These are phyloP conservation scores for Fusarium albidum DNA, from an alignment of 2,329 filamentous ascomycete species.

Conservation along the genomic window DNA sequence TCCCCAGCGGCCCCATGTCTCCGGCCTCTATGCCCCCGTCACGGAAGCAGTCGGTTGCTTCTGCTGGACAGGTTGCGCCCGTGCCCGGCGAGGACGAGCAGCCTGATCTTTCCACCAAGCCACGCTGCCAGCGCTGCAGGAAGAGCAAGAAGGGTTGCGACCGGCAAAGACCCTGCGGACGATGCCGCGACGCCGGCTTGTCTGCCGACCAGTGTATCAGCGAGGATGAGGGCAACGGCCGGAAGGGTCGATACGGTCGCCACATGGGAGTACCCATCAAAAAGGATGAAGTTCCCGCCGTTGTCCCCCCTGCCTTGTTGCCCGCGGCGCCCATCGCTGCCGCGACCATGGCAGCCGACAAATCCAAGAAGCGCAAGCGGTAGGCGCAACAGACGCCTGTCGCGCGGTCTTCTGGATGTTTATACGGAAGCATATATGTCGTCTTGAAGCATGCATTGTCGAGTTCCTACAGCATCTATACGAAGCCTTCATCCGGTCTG, in stretches of 20 bases:
- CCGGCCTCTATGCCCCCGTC: conserved; percentile 74
- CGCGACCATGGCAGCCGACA: conserved; percentile 52
- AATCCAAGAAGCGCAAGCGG: conserved; percentile 70
- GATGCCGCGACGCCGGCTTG: conserved; percentile 95
- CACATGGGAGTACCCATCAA: conserved; percentile 74
- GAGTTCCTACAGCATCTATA: conserved; percentile 15
- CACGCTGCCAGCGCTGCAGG: conserved; percentile 95
- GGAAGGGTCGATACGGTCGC: conserved; percentile 88
- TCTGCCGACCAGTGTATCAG: conserved; percentile 93
- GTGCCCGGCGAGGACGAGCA: conserved; percentile 82
- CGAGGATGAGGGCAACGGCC: conserved; percentile 96
- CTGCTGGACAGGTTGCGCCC: conserved; percentile 56
- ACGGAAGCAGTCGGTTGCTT: conserved; percentile 78
- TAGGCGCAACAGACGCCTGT: conserved; percentile 41
- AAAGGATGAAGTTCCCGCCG: conserved; percentile 58
- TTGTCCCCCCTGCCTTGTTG: conserved; percentile 50
- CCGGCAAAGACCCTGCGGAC: conserved; percentile 90
- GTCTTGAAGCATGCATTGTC: conserved; percentile 24
- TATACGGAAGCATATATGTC: conserved; percentile 21
- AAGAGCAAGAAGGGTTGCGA: conserved; percentile 99
- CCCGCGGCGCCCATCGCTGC: conserved; percentile 55
- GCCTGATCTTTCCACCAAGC: conserved; percentile 92
- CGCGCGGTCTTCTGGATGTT: conserved; percentile 4
- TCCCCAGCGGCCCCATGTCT: conserved; percentile 61
- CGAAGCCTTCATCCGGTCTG: conserved; percentile 6